Conservation (phyloP, 805 yeast species). For the Teunomyces tritomae region DNA sequence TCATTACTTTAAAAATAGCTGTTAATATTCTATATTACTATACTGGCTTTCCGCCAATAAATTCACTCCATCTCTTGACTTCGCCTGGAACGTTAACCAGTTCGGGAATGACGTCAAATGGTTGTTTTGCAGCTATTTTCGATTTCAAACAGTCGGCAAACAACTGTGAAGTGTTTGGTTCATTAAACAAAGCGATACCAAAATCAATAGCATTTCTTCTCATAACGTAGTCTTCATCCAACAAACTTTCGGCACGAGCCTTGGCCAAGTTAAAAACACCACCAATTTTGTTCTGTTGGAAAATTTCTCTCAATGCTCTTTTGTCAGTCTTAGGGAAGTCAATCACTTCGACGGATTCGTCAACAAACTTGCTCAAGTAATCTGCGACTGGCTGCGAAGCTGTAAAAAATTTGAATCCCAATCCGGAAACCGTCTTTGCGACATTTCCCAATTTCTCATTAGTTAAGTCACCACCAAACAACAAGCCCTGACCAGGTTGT, state of each 20-base stretch:
- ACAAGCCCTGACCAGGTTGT: slow-evolving; percentile 80
- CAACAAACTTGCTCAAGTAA: slow-evolving; percentile 56
- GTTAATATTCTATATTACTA: slow-evolving; percentile 16
- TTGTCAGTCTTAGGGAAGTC: slow-evolving; percentile 93
- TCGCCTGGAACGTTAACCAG: slow-evolving; percentile 71
- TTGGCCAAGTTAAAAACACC: slow-evolving; percentile 91
- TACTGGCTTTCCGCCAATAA: slow-evolving; percentile 90
- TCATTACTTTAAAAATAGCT: not conserved
- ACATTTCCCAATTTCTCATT: slow-evolving; percentile 70
- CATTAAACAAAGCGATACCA: slow-evolving; percentile 93
- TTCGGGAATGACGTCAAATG: slow-evolving; percentile 40
- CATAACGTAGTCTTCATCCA: slow-evolving; percentile 94
- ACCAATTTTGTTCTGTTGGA: slow-evolving; percentile 79
- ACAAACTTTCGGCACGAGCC: slow-evolving; percentile 79
- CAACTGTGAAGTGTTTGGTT: slow-evolving; percentile 86
- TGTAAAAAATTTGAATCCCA: slow-evolving; percentile 80
- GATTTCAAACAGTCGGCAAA: slow-evolving; percentile 80
- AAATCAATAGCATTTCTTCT: slow-evolving; percentile 99
- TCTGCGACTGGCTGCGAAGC: slow-evolving; percentile 71
- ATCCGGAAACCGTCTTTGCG: slow-evolving; percentile 61
- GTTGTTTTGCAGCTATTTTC: slow-evolving; percentile 57
- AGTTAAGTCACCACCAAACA: slow-evolving; percentile 91
- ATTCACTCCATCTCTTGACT: slow-evolving; percentile 96
- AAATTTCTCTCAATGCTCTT: slow-evolving; percentile 88
- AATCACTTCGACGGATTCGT: slow-evolving; percentile 58